Evolutionary conservation across 805 yeast species (phyloP).

Genomic region (Komagataella pseudopastoris): DNA sequence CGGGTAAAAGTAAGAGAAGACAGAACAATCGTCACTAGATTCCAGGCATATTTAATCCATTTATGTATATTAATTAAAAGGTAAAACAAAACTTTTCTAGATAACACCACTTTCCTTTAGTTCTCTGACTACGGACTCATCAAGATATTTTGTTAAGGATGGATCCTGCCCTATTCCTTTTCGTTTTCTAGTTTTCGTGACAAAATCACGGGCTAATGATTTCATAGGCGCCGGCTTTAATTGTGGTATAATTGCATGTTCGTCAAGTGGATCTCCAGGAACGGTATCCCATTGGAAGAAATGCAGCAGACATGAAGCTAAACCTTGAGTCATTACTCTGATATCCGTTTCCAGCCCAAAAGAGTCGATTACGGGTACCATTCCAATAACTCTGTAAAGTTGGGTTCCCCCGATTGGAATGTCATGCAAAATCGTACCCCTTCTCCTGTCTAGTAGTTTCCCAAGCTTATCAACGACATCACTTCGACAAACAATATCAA

Average conservation of each 20-base stretch:
- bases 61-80: background rate
- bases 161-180: constrained; percentile 77
- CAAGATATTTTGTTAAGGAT: constrained; percentile 52
- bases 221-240: constrained; percentile 61
- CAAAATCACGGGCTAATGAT: constrained; percentile 77
- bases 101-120: constrained; percentile 35
- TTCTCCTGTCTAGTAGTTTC: constrained; percentile 38
- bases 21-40: constrained; percentile 8
- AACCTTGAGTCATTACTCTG: constrained; percentile 64
- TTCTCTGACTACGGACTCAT: constrained; percentile 38
- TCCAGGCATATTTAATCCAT: constrained; percentile 2
- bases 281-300: constrained; percentile 66
- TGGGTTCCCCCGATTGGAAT: constrained; percentile 62
- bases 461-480: constrained; percentile 14
- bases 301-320: constrained; percentile 52
- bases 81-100: constrained; percentile 2
- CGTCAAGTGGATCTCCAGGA: constrained; percentile 88
- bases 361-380: constrained; percentile 81
- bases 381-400: constrained; percentile 44
- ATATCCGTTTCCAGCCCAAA: constrained; percentile 83
- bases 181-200: constrained; percentile 76
- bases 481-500: constrained; percentile 41
- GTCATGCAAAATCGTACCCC: constrained; percentile 45
- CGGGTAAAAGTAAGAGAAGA: constrained; percentile 43
- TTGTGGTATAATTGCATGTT: constrained; percentile 44